Base-by-base conservation (phyloP, 169 alveolate genomes). In the Plasmodium ovale region DNA sequence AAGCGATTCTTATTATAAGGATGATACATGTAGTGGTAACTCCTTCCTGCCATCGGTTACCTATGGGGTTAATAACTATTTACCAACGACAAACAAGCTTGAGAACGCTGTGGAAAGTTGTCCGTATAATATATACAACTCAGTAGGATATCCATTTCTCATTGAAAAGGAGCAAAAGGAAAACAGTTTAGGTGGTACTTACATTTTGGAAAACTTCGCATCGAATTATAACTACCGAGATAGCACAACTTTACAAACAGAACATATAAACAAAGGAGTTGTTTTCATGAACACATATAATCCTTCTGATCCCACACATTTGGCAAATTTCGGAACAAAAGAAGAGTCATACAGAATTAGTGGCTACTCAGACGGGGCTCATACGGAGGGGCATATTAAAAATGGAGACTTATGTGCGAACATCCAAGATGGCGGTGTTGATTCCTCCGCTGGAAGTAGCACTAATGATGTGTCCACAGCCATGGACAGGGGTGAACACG, bases 81-180 rank as follows among this genome's bases (percentile, higher is more conserved):
- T 33, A 7, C 19, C 44, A 54, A 10, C 9, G 35, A 21, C 62
- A 19, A 25, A 23, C 70, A 72, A n/a, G n/a, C n/a, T n/a, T n/a
- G 14, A 31, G 33, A 72, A 72, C 35, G 4, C 0, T 33, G 39
- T 35, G 59, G 60, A 77, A 12, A 16, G 62, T 29, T 27, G 27
- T 33, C 29, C 53, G 10, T 51, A 77, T 27, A 60, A 25, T 23
- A n/a, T 77, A 3, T 77, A 62, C 47, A 62, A 64, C 29, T 53
- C 59, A 12, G 29, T 49, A 56, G 54, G 16, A 19, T 49, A 77
- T 21, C 33, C 77, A 6, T 31, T 44, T 29, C 19, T 64, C 59
- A 27, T 14, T 54, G 68, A 77, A 60, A 54, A 77, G 19, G 44
- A n/a, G 31, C 39, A 60, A 77, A 77, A 29, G 6, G 88, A 33